Evolutionary conservation across 352 stramenopile species (phyloP).

Genomic region (Phytophthora colocasiae): DNA sequence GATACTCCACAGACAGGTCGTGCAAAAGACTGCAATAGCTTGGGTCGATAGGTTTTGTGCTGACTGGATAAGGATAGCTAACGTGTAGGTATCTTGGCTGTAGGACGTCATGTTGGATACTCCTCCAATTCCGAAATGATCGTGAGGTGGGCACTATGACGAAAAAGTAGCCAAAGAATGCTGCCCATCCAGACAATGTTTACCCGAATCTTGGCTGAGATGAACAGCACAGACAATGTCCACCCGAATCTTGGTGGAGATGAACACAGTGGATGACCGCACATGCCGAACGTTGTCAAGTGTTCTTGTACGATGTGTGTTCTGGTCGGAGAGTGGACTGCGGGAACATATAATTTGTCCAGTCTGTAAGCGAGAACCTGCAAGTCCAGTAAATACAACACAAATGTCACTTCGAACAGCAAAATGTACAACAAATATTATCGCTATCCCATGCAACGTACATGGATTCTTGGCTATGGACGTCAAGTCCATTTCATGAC

Average conservation of each 20-base stretch:
- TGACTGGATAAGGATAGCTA: conserved; percentile 19
- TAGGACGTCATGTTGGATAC: conserved; percentile 10
- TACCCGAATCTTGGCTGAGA: no score
- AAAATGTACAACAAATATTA: conserved; percentile 34
- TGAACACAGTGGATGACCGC: no score
- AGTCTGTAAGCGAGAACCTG: not conserved
- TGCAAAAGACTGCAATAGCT: conserved; percentile 21
- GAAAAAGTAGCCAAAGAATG: conserved; percentile 35
- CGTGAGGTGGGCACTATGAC: not conserved
- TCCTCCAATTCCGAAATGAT: conserved; percentile 16
- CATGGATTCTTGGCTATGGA: conserved; percentile 19
- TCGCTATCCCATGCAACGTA: conserved; percentile 4
- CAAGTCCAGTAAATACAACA: not conserved
- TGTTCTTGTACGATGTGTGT: no score
- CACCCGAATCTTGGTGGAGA: no score
- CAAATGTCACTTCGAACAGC: conserved; percentile 6
- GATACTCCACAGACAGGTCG: conserved; percentile 28
- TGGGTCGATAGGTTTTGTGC: conserved; percentile 15
- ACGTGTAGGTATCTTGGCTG: conserved; percentile 17
- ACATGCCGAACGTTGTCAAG: no score
- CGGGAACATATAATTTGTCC: no score
- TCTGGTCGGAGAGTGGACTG: no score
- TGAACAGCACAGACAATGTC: no score
- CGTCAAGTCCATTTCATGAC: conserved; percentile 13
- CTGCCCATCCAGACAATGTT: conserved; percentile 1